These are phyloP conservation scores for Citrus australasica DNA, from an alignment of 345 rosid genomes.

Conservation along the genomic window DNA sequence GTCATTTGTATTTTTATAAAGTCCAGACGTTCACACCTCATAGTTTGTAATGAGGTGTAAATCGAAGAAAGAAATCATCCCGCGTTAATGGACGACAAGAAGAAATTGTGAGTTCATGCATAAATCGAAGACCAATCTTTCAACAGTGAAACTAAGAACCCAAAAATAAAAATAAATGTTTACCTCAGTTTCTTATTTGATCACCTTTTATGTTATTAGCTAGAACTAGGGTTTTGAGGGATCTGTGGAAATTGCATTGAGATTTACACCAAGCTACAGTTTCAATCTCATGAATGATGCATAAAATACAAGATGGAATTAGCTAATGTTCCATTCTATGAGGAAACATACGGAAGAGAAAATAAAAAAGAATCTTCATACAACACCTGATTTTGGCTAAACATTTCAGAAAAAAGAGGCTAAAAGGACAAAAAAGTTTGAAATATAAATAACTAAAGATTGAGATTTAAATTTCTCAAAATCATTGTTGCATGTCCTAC, in stretches of 20 bases:
- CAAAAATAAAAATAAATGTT: neutral
- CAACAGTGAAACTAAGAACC: neutral
- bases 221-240: constrained; percentile 1
- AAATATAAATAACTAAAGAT: too few species aligned
- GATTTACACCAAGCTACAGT: neutral
- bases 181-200: too few species aligned
- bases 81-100: neutral
- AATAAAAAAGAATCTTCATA: neutral
- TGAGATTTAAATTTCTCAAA: neutral
- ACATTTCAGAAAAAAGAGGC: neutral
- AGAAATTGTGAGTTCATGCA: neutral
- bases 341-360: neutral
- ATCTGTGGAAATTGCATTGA: neutral
- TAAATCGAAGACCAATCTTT: neutral
- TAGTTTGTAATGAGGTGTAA: too few species aligned
- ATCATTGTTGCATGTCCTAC: neutral
- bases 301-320: neutral
- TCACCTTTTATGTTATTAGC: too few species aligned
- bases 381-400: neutral
- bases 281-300: neutral
- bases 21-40: too few species aligned
- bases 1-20: too few species aligned
- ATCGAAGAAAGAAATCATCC: neutral
- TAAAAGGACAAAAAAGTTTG: too few species aligned
- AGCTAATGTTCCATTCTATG: neutral